A percentile compares a stretch with the other conserved stretches of the same genome.
phyloP scores from a whole-genome alignment of 2,329 filamentous ascomycete species.

The Ophiostoma perfectum region DNA sequence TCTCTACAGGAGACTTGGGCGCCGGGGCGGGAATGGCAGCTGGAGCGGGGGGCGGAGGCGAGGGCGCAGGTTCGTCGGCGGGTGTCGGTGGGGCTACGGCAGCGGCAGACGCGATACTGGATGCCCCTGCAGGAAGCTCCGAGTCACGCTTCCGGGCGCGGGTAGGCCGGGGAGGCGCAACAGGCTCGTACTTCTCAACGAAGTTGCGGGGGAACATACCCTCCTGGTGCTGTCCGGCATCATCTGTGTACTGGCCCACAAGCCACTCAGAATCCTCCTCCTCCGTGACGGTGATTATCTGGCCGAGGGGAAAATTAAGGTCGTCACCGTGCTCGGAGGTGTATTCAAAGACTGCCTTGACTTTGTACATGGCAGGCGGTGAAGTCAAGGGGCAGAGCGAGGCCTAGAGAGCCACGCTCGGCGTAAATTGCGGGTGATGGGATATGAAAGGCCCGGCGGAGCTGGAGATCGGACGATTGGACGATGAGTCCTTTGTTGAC shows the following conservation, averaged over 20 bases:
- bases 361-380: slow-evolving; percentile 69
- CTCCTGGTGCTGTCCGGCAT: slow-evolving; percentile 65
- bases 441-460: not conserved
- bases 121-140: slow-evolving; percentile 23
- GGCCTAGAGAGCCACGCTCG: slow-evolving; percentile 5
- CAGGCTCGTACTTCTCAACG: slow-evolving; percentile 91
- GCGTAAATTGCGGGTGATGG: not conserved
- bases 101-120: slow-evolving; percentile 28
- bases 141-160: slow-evolving; percentile 67
- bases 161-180: slow-evolving; percentile 77
- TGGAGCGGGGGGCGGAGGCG: slow-evolving; percentile 22
- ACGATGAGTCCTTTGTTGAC: not conserved
- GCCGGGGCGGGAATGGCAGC: not conserved
- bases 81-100: slow-evolving; percentile 27
- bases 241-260: slow-evolving; percentile 77
- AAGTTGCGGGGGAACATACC: slow-evolving; percentile 96
- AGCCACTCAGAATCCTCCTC: slow-evolving; percentile 95
- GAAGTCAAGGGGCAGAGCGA: slow-evolving; percentile 18
- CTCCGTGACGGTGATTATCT: slow-evolving; percentile 90
- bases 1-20: not conserved
- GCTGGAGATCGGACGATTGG: no score
- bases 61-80: slow-evolving; percentile 26
- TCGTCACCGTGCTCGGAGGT: slow-evolving; percentile 90
- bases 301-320: slow-evolving; percentile 75
- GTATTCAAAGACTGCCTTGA: slow-evolving; percentile 96